These are phyloP conservation scores for Bocquillonia castaneifolia DNA, from an alignment of 441 rosid genomes.

Conservation along the genomic window DNA sequence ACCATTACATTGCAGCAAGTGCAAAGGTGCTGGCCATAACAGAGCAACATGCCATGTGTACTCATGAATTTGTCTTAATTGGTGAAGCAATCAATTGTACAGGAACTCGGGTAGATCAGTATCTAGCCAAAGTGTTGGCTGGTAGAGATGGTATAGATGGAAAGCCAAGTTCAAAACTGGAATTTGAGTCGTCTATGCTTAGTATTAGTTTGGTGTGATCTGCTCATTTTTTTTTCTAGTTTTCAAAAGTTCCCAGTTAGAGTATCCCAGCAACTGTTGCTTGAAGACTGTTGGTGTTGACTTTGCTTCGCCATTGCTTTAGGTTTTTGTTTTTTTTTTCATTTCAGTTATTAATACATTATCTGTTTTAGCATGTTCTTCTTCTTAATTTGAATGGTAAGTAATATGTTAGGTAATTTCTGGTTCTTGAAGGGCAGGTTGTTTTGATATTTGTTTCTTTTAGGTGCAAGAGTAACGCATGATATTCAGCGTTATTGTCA, in stretches of 20 bases:
- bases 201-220: not conserved
- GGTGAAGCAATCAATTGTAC: constrained; percentile 7
- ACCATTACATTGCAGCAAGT: constrained; percentile 46
- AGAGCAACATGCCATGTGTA: constrained; percentile 38
- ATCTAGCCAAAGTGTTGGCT: not conserved
- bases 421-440: not conserved
- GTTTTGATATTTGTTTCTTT: not conserved
- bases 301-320: not conserved
- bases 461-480: not conserved
- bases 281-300: not conserved
- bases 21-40: constrained; percentile 53
- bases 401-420: not conserved
- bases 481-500: not conserved
- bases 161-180: not conserved
- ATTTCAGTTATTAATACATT: too few relatives aligned
- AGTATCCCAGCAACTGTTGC: not conserved
- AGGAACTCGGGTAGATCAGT: constrained; percentile 9
- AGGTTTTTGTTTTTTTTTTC: not conserved
- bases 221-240: not conserved
- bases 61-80: constrained; percentile 22
- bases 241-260: not conserved
- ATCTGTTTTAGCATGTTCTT: not conserved
- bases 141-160: constrained; percentile 9
- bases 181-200: not conserved
- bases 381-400: not conserved